phyloP scores from a whole-genome alignment of 2,329 filamentous ascomycete species.

The Alternaria metachromatica region DNA sequence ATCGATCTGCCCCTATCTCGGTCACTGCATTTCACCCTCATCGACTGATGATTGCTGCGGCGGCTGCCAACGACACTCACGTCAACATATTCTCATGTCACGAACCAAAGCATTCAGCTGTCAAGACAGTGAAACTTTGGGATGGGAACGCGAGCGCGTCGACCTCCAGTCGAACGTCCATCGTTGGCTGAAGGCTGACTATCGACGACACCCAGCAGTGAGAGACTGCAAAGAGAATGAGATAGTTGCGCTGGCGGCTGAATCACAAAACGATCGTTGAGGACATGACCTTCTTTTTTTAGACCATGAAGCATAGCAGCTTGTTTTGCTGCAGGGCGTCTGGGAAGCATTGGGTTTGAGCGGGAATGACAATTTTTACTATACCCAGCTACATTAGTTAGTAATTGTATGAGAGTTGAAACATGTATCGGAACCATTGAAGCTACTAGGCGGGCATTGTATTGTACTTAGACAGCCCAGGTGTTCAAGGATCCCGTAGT shows the following conservation, averaged over 20 bases:
- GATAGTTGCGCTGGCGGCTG: background rate
- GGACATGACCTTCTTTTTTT: background rate
- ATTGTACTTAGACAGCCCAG: background rate
- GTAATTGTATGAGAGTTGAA: conserved; percentile 1
- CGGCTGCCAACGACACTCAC: conserved; percentile 84
- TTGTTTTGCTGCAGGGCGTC: conserved; percentile 2
- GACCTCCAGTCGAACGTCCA: conserved; percentile 27
- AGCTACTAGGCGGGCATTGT: background rate
- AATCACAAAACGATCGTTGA: background rate
- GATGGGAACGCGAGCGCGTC: conserved; percentile 32
- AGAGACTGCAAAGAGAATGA: background rate
- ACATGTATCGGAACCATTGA: background rate
- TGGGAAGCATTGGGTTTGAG: conserved; percentile 1
- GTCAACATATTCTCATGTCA: conserved; percentile 78
- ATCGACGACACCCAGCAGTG: background rate
- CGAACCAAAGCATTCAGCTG: conserved; percentile 30
- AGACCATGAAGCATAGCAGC: background rate
- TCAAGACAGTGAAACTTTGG: conserved; percentile 44
- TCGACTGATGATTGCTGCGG: conserved; percentile 86
- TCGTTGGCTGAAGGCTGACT: conserved; percentile 11
- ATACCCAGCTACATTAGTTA: conserved; percentile 14
- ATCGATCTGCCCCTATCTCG: conserved; percentile 80
- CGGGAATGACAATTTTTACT: conserved; percentile 3
- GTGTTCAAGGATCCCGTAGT: background rate
- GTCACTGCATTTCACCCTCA: conserved; percentile 96